Conservation (phyloP, 768 basidiomycete species). For the Phanerochaete carnosa region DNA sequence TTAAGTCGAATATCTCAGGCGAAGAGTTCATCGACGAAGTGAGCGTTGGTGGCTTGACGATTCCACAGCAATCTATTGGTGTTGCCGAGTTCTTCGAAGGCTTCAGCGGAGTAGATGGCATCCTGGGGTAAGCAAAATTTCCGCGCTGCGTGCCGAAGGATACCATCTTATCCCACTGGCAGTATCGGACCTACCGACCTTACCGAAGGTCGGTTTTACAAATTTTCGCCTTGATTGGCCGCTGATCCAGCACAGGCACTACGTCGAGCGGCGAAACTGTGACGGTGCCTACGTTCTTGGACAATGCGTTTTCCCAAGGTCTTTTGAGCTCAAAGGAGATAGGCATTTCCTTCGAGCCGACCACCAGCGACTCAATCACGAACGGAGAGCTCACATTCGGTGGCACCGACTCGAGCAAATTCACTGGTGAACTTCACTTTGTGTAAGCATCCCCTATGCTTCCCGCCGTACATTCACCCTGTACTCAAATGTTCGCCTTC, state of each 20-base stretch:
- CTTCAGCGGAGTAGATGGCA: constrained; percentile 52
- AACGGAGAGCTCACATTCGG: constrained; percentile 22
- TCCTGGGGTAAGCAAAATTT: constrained; percentile 34
- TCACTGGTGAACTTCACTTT: constrained; percentile 18
- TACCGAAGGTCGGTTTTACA: constrained; percentile 35
- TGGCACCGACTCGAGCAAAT: constrained; percentile 10
- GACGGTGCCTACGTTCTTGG: constrained; percentile 36
- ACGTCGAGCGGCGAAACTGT: constrained; percentile 2
- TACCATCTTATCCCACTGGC: too few species aligned
- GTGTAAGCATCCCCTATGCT: constrained; percentile 19
- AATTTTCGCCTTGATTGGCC: constrained; percentile 3
- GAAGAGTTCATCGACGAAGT: constrained; percentile 45
- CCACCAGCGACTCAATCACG: constrained; percentile 23
- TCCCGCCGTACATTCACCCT: not conserved
- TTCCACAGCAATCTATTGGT: constrained; percentile 54
- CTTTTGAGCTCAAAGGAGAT: constrained; percentile 39
- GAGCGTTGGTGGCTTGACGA: constrained; percentile 32
- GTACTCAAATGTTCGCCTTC: not conserved
- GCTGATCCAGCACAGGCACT: not conserved
- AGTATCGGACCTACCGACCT: constrained; percentile 59
- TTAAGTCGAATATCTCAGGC: constrained; percentile 10
- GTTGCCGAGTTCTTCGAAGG: constrained; percentile 45
- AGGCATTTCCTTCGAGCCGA: constrained; percentile 49
- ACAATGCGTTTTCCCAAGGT: constrained; percentile 45
- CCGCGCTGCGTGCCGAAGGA: not conserved